phyloP scores from a whole-genome alignment of 2,329 filamentous ascomycete genomes.

The Parastagonospora avenae region DNA sequence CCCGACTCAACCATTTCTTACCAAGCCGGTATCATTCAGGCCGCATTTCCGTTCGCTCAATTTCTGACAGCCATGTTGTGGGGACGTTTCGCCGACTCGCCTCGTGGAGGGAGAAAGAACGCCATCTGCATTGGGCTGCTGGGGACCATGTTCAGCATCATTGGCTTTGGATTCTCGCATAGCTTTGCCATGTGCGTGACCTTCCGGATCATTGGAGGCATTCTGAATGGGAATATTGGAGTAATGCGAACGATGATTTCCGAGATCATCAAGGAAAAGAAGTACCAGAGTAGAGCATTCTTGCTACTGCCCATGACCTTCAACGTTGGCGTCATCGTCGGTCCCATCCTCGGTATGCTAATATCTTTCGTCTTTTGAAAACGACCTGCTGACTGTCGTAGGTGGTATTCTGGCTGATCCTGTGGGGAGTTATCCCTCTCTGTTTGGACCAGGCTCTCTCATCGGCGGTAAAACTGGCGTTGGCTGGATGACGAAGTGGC shows the following conservation, averaged over 20 bases:
- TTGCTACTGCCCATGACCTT: constrained; percentile 70
- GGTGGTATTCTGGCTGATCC: constrained; percentile 74
- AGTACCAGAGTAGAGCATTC: constrained; percentile 62
- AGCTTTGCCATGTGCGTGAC: constrained; percentile 67
- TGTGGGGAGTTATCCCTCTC: constrained; percentile 61
- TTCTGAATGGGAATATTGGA: constrained; percentile 74
- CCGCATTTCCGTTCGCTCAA: constrained; percentile 80
- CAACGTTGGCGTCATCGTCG: constrained; percentile 61
- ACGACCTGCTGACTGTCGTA: constrained; percentile 43
- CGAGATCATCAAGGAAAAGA: constrained; percentile 74
- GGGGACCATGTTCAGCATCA: constrained; percentile 68
- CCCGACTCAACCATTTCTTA: constrained; percentile 70
- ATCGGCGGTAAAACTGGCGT: constrained; percentile 64
- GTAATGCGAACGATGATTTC: constrained; percentile 77
- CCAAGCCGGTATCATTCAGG: constrained; percentile 78
- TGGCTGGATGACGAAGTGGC: constrained; percentile 68
- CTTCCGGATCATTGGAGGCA: constrained; percentile 70
- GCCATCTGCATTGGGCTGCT: constrained; percentile 77
- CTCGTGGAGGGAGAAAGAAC: constrained; percentile 69
- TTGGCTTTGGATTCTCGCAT: constrained; percentile 72
- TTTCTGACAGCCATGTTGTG: constrained; percentile 83
- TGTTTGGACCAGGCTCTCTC: constrained; percentile 66
- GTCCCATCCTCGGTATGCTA: constrained; percentile 43
- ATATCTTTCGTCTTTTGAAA: not conserved
- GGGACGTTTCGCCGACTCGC: constrained; percentile 72